Conservation (phyloP, 345 rosid species). For the Bruguiera sexangula region DNA sequence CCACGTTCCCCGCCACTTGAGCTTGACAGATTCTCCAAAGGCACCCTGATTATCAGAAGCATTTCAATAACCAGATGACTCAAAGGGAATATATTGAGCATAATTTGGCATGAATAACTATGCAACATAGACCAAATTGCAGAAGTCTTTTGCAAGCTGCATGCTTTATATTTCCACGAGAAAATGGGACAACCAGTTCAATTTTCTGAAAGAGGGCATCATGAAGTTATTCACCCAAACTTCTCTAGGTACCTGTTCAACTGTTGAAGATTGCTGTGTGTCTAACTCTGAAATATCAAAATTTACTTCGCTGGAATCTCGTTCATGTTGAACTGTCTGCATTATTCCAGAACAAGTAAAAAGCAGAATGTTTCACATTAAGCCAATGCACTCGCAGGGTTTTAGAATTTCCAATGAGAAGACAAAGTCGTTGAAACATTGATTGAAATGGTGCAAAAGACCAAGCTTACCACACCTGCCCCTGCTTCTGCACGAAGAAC, state of each 20-base stretch:
- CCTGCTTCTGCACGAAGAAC: too few species aligned
- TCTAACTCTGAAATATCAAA: constrained; percentile 50
- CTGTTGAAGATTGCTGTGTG: constrained; percentile 26
- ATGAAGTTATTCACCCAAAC: background rate
- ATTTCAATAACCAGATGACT: background rate
- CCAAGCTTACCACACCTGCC: too few species aligned
- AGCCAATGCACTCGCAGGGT: too few species aligned
- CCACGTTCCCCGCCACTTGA: constrained; percentile 68
- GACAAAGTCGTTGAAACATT: too few species aligned
- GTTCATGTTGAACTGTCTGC: constrained; percentile 49
- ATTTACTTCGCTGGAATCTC: constrained; percentile 40
- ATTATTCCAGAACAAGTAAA: constrained; percentile 1
- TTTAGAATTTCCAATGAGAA: background rate
- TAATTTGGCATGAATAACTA: background rate
- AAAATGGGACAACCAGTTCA: too few species aligned
- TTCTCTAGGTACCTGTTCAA: constrained; percentile 39
- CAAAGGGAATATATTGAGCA: background rate
- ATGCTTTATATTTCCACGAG: too few species aligned
- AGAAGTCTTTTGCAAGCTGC: background rate
- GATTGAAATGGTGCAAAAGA: too few species aligned
- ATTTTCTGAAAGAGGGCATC: too few species aligned
- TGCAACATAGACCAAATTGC: background rate
- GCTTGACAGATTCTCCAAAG: constrained; percentile 49
- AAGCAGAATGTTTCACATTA: background rate
- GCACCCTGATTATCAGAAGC: constrained; percentile 36